Base-by-base conservation (phyloP, 768 basidiomycete genomes). In the Naematelia aurantialba region DNA sequence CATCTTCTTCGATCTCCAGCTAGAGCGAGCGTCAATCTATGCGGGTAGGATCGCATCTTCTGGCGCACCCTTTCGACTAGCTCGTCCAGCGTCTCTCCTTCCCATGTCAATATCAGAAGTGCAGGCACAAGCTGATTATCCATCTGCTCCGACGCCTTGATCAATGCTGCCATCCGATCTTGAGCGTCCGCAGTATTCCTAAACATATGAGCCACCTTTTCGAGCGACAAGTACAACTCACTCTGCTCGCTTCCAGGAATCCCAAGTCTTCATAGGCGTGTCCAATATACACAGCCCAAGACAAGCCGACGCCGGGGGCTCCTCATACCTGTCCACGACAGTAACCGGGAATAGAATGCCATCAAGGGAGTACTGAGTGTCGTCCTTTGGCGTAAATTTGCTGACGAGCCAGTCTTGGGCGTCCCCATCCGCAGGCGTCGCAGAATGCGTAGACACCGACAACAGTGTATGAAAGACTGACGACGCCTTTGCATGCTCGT, bases 61-160 rank as follows among this genome's bases (percentile, higher is more conserved):
- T 19, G 19, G 14, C 69, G 58, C n/a, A 73, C 72, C 52, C 69
- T 49, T 14, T 65, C 58, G 2, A 34, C 27, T 22, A 73, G n/a
- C 11, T 66, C 67, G 5, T 68, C 65, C 0, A 65, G 50, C 22
- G 47, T 52, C 30, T 73, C 72, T 21, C 65, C 61, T 24, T 67
- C 61, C 69, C 69, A 73, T 5, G 61, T 62, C 21, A 73, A 8
- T 24, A 73, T 14, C 42, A 73, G 27, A 27, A 73, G 39, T 11
- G 63, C 55, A 10, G 67, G 62, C 1, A 22, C 26, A 52, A 63
- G 70, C 25, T 58, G 58, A 52, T 63, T 59, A 4, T 25, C 45
- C 8, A 49, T 31, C 5, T 44, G 17, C n/a, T 34, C 24, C 4
- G 45, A 31, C 1, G 42, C 31, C 14, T 69, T 57, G 2, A 57